Percentiles rank a stretch among this genome's conserved stretches.
These are phyloP conservation scores for Xylogone sp. DNA, from an alignment of 2,329 filamentous ascomycete genomes.

Conservation along the genomic window DNA sequence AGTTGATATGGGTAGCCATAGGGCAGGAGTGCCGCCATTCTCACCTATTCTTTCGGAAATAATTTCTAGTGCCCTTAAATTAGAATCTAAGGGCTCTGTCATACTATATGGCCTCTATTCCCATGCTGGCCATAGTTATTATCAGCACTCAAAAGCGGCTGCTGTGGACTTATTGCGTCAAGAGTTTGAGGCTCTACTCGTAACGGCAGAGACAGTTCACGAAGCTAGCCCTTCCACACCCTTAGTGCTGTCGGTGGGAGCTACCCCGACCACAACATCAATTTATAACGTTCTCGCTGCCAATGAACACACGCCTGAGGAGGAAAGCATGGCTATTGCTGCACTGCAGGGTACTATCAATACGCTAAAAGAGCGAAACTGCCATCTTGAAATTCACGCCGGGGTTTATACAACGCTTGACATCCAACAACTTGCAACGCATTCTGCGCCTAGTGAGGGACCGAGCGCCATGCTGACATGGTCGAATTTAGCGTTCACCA, in stretches of 20 bases:
- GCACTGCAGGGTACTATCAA: conserved; percentile 38
- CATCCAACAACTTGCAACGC: conserved; percentile 73
- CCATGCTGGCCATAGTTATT: conserved; percentile 72
- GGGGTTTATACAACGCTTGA: conserved; percentile 75
- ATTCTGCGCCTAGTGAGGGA: conserved; percentile 44
- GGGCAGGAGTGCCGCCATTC: conserved; percentile 60
- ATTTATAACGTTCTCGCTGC: conserved; percentile 52
- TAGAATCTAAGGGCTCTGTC: conserved; percentile 34
- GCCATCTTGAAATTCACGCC: conserved; percentile 66
- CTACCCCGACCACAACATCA: conserved; percentile 69
- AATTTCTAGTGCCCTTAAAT: conserved; percentile 40
- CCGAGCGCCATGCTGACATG: conserved; percentile 17
- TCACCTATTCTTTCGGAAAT: conserved; percentile 43
- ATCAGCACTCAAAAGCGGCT: conserved; percentile 46
- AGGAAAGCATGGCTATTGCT: conserved; percentile 26
- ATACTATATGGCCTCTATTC: conserved; percentile 64
- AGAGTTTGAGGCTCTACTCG: conserved; percentile 54
- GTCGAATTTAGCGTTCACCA: conserved; percentile 59
- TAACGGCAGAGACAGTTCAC: conserved; percentile 37
- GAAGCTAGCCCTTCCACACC: conserved; percentile 10
- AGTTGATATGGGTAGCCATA: conserved; percentile 68
- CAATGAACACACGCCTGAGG: conserved; percentile 16
- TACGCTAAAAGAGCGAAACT: conserved; percentile 32
- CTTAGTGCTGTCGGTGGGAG: conserved; percentile 65
- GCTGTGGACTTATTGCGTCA: conserved; percentile 55